These are phyloP conservation scores for Bipolaris cookei DNA, from an alignment of 2,329 filamentous ascomycete species.

Conservation along the genomic window DNA sequence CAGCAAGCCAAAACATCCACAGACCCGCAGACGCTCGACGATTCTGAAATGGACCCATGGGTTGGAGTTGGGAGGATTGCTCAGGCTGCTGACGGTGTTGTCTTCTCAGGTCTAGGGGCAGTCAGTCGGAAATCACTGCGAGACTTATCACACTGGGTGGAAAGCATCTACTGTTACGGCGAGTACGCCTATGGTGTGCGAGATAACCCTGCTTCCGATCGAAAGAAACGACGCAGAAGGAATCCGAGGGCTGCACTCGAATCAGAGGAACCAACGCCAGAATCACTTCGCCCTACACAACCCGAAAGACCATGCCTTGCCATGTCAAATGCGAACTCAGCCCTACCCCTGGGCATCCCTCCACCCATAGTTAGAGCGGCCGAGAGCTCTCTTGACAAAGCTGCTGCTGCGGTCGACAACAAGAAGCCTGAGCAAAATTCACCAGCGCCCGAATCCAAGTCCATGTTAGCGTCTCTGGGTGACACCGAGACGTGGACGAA, in stretches of 20 bases:
- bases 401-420: constrained; percentile 47
- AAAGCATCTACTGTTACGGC: constrained; percentile 84
- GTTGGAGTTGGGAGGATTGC: constrained; percentile 74
- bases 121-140: constrained; percentile 74
- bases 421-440: constrained; percentile 20
- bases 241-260: constrained; percentile 30
- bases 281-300: constrained; percentile 10
- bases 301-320: constrained; percentile 7
- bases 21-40: constrained; percentile 29
- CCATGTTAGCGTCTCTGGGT: constrained; percentile 48
- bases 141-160: constrained; percentile 83
- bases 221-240: constrained; percentile 57
- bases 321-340: constrained; percentile 10
- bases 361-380: constrained; percentile 55
- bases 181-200: constrained; percentile 83
- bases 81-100: constrained; percentile 76
- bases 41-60: constrained; percentile 63
- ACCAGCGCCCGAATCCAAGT: constrained; percentile 25
- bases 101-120: constrained; percentile 82
- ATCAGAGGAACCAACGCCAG: constrained; percentile 2
- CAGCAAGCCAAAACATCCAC: constrained; percentile 35
- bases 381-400: constrained; percentile 53
- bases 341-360: constrained; percentile 50
- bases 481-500: constrained; percentile 59
- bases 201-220: constrained; percentile 74